Conservation (phyloP, 768 basidiomycete species). For the Mycena rebaudengoi region DNA sequence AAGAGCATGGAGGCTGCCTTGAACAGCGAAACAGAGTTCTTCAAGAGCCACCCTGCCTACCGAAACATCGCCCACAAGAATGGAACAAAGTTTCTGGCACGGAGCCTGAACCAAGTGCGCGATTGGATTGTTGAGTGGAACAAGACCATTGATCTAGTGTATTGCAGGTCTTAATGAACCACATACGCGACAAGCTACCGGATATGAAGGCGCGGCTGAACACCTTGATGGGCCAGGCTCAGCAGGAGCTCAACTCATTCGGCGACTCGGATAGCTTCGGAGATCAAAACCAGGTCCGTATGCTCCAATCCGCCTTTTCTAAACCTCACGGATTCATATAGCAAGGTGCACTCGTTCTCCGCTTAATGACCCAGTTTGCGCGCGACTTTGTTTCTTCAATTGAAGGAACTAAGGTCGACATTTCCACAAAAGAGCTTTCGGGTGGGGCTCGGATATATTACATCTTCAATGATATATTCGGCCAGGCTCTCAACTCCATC, state of each 20-base stretch:
- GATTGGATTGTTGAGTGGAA: background rate
- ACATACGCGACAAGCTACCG: conserved; percentile 97
- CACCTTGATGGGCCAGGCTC: conserved; percentile 98
- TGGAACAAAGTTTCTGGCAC: conserved; percentile 95
- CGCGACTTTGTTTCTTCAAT: conserved; percentile 97
- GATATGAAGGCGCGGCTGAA: conserved; percentile 99
- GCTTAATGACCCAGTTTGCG: conserved; percentile 98
- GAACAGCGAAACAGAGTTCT: conserved; percentile 90
- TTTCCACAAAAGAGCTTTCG: conserved; percentile 97
- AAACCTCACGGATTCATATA: conserved; percentile 37
- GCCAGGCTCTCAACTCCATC: conserved; percentile 87
- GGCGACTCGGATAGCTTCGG: conserved; percentile 93
- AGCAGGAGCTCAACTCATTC: conserved; percentile 96
- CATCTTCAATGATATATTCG: conserved; percentile 99
- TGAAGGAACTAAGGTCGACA: conserved; percentile 94
- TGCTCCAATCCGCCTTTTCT: conserved; percentile 13
- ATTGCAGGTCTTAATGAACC: conserved; percentile 87
- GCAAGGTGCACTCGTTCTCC: conserved; percentile 90
- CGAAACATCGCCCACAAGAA: conserved; percentile 96
- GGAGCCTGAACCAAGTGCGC: conserved; percentile 90
- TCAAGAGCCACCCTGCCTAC: conserved; percentile 89
- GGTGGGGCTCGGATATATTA: conserved; percentile 99
- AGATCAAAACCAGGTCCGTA: conserved; percentile 82
- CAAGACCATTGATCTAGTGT: background rate
- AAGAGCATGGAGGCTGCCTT: conserved; percentile 88